Percentiles rank a stretch among this genome's conserved stretches.
Conservation (phyloP, 164 flowering plant species). For the Litsea cubeba region DNA sequence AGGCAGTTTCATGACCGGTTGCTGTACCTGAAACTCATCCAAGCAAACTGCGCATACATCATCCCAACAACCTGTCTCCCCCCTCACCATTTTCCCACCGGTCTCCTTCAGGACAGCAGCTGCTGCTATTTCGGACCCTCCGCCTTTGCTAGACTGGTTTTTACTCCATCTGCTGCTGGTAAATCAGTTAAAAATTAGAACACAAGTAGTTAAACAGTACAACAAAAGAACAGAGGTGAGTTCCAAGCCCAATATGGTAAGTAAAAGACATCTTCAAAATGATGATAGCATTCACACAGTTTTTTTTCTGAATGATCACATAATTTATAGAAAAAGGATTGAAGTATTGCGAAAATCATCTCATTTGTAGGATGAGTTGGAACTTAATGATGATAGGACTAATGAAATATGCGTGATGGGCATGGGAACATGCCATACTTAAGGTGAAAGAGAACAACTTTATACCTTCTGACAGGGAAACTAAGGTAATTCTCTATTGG, state of each 20-base stretch:
- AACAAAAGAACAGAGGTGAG: not conserved
- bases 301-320: not conserved
- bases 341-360: no score
- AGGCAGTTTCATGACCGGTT: slow-evolving; percentile 20
- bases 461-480: no score
- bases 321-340: no score
- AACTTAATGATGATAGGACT: no score
- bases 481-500: no score
- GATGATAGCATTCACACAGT: not conserved
- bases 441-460: no score
- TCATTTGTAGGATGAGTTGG: no score
- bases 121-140: not conserved
- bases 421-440: no score
- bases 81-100: not conserved
- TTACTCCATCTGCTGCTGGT: slow-evolving; percentile 14
- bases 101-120: not conserved
- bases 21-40: slow-evolving; percentile 18
- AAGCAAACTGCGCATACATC: slow-evolving; percentile 29
- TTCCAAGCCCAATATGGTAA: not conserved
- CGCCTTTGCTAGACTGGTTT: not conserved
- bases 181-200: not conserved
- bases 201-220: not conserved
- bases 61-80: slow-evolving; percentile 1
- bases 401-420: no score
- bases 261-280: not conserved